Evolutionary conservation across 2,329 filamentous ascomycete species (phyloP).

Genomic region (Arthrinium phaeospermum): DNA sequence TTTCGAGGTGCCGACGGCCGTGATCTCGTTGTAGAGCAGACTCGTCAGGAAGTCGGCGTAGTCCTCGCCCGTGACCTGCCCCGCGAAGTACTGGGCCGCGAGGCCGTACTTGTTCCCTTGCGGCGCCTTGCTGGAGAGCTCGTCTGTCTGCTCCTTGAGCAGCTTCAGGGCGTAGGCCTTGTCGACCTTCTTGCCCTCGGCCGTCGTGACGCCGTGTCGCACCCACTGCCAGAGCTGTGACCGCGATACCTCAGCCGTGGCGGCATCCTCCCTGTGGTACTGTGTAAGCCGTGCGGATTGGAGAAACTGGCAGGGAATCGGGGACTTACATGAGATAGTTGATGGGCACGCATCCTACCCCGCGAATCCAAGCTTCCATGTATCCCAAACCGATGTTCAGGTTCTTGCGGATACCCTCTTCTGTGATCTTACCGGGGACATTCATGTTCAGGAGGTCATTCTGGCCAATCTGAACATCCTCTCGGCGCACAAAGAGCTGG

Average conservation of each 20-base stretch:
- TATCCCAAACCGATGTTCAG: constrained; percentile 95
- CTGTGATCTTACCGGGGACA: constrained; percentile 88
- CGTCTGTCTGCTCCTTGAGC: constrained; percentile 82
- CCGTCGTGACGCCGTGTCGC: constrained; percentile 73
- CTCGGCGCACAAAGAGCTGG: constrained; percentile 88
- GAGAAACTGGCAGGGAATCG: background rate
- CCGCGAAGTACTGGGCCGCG: constrained; percentile 89
- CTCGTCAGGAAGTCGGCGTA: constrained; percentile 94
- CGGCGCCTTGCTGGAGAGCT: constrained; percentile 74
- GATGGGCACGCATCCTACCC: constrained; percentile 94
- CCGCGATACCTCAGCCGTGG: constrained; percentile 93
- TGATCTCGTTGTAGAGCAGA: constrained; percentile 43
- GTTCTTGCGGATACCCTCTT: constrained; percentile 96
- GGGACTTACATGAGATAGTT: constrained; percentile 84
- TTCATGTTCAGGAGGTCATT: constrained; percentile 94
- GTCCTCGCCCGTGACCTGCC: constrained; percentile 94
- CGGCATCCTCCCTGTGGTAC: constrained; percentile 78
- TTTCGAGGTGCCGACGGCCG: constrained; percentile 36
- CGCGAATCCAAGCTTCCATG: constrained; percentile 98
- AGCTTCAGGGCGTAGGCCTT: constrained; percentile 89
- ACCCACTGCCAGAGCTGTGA: constrained; percentile 98
- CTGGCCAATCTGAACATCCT: constrained; percentile 84
- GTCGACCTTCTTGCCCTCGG: constrained; percentile 90
- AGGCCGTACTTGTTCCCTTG: constrained; percentile 92
- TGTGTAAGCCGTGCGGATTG: background rate